Percentiles rank a stretch among this genome's conserved stretches.
Conservation (phyloP, 2,329 filamentous ascomycete species). For the Trichoderma sp. region DNA sequence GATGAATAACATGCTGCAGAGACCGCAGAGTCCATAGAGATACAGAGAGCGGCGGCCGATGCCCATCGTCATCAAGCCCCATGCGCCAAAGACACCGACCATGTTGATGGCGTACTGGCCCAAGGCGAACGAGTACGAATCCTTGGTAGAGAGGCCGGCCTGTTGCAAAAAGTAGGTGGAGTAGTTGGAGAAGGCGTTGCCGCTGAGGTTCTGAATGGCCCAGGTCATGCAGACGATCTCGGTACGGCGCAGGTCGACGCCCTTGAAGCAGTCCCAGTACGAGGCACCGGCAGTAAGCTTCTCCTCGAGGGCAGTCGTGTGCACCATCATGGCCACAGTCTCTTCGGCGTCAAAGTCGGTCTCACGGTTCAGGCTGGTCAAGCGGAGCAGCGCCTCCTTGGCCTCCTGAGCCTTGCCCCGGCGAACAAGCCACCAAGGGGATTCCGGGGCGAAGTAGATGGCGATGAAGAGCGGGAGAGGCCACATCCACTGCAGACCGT, state of each 20-base stretch:
- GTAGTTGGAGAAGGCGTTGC: constrained; percentile 63
- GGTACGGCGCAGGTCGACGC: constrained; percentile 72
- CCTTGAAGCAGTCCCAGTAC: constrained; percentile 82
- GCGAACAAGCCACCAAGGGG: constrained; percentile 74
- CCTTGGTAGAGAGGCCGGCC: constrained; percentile 51
- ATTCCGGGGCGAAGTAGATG: constrained; percentile 66
- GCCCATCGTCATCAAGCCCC: constrained; percentile 73
- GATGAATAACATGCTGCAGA: constrained; percentile 74
- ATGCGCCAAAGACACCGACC: constrained; percentile 76
- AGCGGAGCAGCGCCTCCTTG: constrained; percentile 60
- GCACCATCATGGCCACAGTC: constrained; percentile 87
- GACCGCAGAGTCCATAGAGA: constrained; percentile 67
- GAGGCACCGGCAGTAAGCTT: constrained; percentile 69
- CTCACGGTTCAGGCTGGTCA: constrained; percentile 61
- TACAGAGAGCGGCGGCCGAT: constrained; percentile 75
- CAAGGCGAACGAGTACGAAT: constrained; percentile 58
- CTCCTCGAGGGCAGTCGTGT: constrained; percentile 78
- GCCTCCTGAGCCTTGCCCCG: constrained; percentile 62
- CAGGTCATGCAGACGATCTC: constrained; percentile 64
- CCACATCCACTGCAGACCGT: constrained; percentile 76
- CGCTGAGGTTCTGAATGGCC: constrained; percentile 62
- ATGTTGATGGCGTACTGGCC: constrained; percentile 71
- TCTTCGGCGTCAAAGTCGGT: constrained; percentile 77
- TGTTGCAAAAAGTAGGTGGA: constrained; percentile 62
- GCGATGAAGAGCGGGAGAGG: constrained; percentile 63